A percentile compares a stretch with the other conserved stretches of the same genome.
These are phyloP conservation scores for Termitomyces sp. DNA, from an alignment of 768 basidiomycete species.

Conservation along the genomic window DNA sequence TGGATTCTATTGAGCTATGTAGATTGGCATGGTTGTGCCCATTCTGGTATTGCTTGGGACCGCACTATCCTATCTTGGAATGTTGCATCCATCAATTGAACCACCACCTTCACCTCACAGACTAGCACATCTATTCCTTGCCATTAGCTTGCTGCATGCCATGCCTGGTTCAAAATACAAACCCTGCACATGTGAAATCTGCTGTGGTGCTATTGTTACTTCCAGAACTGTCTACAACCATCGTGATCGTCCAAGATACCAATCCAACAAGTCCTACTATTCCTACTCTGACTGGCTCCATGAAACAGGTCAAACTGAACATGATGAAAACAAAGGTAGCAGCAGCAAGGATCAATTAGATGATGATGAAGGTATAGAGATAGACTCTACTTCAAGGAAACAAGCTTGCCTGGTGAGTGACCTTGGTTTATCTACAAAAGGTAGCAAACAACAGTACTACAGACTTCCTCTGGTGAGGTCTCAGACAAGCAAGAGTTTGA, in stretches of 20 bases:
- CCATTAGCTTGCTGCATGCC: neutral
- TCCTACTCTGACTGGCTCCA: too few relatives aligned
- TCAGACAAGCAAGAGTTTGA: neutral
- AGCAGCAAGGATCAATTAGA: too few relatives aligned
- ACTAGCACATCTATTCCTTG: neutral
- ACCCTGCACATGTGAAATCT: neutral
- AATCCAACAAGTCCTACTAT: too few relatives aligned
- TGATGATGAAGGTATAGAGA: neutral
- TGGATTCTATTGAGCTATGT: too few relatives aligned
- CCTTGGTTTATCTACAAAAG: neutral
- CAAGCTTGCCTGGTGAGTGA: neutral
- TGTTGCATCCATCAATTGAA: too few relatives aligned
- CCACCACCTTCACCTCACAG: too few relatives aligned
- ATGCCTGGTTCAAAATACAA: neutral
- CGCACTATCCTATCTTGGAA: too few relatives aligned
- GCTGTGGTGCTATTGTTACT: neutral
- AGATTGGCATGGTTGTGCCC: too few relatives aligned
- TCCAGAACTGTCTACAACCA: neutral
- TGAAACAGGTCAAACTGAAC: too few relatives aligned
- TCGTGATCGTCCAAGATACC: neutral
- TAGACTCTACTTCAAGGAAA: neutral
- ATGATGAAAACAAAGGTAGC: neutral
- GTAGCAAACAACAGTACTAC: neutral
- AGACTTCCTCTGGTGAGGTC: neutral
- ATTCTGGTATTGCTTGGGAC: too few relatives aligned